phyloP scores from a whole-genome alignment of 2,329 filamentous ascomycete species.

The Fusarium acutatum region DNA sequence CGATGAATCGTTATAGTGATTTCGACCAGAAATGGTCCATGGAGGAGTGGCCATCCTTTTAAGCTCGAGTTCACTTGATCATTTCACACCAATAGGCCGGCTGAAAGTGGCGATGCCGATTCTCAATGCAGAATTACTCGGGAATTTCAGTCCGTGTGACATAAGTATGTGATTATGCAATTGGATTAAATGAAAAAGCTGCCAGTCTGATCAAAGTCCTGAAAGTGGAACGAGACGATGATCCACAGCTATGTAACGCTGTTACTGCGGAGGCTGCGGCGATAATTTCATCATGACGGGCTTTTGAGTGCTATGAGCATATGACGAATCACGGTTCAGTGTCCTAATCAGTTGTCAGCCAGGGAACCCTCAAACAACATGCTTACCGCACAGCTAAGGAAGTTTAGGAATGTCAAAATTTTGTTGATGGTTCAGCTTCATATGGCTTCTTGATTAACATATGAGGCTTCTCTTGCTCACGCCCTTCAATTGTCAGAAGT shows the following conservation, averaged over 20 bases:
- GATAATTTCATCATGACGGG: slow-evolving; percentile 9
- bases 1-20: too few relatives aligned
- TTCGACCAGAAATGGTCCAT: neutral
- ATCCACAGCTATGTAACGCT: neutral
- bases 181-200: too few relatives aligned
- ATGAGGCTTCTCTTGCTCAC: neutral
- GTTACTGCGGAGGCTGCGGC: slow-evolving; percentile 3
- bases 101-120: neutral
- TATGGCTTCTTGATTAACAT: neutral
- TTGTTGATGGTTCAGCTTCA: too few relatives aligned
- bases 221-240: neutral
- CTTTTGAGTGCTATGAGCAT: neutral
- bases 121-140: neutral
- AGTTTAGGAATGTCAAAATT: neutral
- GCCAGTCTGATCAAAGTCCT: neutral
- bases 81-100: neutral
- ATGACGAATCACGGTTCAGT: neutral
- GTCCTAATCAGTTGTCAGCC: neutral
- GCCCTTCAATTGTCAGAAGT: neutral
- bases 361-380: neutral
- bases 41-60: neutral
- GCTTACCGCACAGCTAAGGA: neutral
- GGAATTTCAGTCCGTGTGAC: neutral
- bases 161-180: neutral
- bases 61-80: neutral